Percentiles rank a stretch among this genome's conserved stretches.
Evolutionary conservation across 2,329 filamentous ascomycete genomes (phyloP).

Genomic region (Huntiella abstrusa): DNA sequence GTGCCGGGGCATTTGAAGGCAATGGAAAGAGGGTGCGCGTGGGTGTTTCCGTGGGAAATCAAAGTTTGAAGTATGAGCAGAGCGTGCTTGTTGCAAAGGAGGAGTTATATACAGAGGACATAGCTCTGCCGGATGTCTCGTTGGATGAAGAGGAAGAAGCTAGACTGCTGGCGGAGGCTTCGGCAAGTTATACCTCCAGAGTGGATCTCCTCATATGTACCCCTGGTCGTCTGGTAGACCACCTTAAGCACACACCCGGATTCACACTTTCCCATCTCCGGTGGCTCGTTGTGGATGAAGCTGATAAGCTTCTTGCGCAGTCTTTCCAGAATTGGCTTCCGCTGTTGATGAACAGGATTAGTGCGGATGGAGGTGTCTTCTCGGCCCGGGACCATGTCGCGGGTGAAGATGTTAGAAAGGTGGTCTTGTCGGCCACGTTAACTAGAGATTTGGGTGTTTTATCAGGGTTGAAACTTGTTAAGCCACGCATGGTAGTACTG

Average conservation of each 20-base stretch:
- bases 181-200: constrained; percentile 47
- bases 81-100: constrained; percentile 22
- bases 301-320: constrained; percentile 68
- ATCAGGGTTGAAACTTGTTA: constrained; percentile 48
- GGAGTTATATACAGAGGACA: constrained; percentile 16
- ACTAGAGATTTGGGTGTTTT: constrained; percentile 70
- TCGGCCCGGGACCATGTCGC: constrained; percentile 21
- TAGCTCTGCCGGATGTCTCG: constrained; percentile 17
- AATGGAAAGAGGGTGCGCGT: constrained; percentile 52
- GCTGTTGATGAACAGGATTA: constrained; percentile 41
- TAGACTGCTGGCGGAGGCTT: constrained; percentile 36
- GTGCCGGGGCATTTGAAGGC: constrained; percentile 40
- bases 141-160: constrained; percentile 23
- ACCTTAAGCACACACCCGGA: constrained; percentile 65
- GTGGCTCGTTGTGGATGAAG: constrained; percentile 88
- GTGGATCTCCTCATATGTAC: constrained; percentile 84
- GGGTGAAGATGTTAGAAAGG: constrained; percentile 50
- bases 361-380: constrained; percentile 15
- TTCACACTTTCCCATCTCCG: constrained; percentile 62
- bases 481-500: constrained; percentile 60
- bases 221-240: constrained; percentile 78
- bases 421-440: constrained; percentile 83
- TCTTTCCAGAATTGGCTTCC: constrained; percentile 85
- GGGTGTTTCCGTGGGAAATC: constrained; percentile 66
- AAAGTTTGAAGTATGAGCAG: constrained; percentile 50